Base-by-base conservation (phyloP, 2,329 filamentous ascomycete genomes). In the Paramyrothecium roridum region DNA sequence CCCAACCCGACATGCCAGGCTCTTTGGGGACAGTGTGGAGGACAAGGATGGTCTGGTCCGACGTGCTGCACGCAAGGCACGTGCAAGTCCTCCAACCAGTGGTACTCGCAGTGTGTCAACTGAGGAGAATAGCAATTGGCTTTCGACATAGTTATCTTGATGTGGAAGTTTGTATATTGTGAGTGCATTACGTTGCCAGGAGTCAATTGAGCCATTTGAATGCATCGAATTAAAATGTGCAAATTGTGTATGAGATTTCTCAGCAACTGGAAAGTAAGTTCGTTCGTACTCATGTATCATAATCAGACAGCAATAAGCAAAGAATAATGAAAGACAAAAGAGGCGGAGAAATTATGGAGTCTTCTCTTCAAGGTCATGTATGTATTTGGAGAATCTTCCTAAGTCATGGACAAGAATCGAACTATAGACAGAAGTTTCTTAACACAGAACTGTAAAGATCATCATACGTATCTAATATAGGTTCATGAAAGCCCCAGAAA, bases 41-140 rank as follows among this genome's bases (percentile, higher is more conserved):
- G 56, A 16, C 50, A 49, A 30, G 23, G 34, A 26, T 59, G 56
- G 56, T 53, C 54, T 2, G 58, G 58, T n/a, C 40, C 58, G 13
- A 59, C 52, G 7, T 59, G 58, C 23, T 59, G 58, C 34, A 53
- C 56, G 3, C 8, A 51, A 19, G 58, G 58, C 37, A 59, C 58
- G 16, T 59, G 58, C 22, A 48, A 52, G 20, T 11, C 45, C 11
- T 33, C 52, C 3, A 59, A 58, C 48, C 34, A 55, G 3, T 60
- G 56, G 16, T 60, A 60, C 48, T 56, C 56, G 13, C 58, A 60
- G 19, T 58, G 58, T 17, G 48, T 48, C 13, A 57, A 55, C 46
- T 59, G 54, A 43, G 37, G n/a, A n/a, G n/a, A n/a, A n/a, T n/a
- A n/a, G n/a, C n/a, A n/a, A n/a, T n/a, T n/a, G n/a, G n/a, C n/a